Percentiles rank a stretch among this genome's conserved stretches.
phyloP scores from a whole-genome alignment of 768 basidiomycete species.

The Boletus reticuloceps region DNA sequence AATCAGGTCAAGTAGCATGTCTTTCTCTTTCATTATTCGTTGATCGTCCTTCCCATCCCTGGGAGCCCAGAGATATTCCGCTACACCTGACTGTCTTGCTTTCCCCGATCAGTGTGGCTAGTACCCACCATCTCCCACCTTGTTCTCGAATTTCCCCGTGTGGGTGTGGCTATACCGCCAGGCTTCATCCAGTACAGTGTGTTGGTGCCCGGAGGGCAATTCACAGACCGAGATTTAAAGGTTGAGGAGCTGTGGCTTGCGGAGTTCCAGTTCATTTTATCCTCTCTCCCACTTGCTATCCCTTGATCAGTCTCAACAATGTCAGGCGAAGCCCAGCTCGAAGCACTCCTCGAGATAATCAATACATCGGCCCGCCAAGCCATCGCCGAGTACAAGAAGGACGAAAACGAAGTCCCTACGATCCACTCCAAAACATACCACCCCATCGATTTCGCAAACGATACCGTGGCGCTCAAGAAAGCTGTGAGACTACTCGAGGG shows the following conservation, averaged over 20 bases:
- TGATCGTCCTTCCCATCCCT: conserved; percentile 2
- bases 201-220: no score
- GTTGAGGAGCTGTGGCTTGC: background rate
- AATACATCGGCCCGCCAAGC: conserved; percentile 26
- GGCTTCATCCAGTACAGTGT: no score
- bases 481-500: conserved; percentile 27
- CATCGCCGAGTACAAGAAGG: conserved; percentile 26
- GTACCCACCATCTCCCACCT: no score
- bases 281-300: background rate
- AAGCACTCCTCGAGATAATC: conserved; percentile 32
- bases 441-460: conserved; percentile 20
- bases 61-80: conserved; percentile 1
- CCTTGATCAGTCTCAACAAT: background rate
- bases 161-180: background rate
- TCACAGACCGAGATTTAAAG: conserved; percentile 2
- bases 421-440: conserved; percentile 21
- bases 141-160: background rate
- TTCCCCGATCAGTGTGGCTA: no score
- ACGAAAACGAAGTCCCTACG: conserved; percentile 21
- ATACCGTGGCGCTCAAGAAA: conserved; percentile 23
- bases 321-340: conserved; percentile 28
- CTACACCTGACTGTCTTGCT: no score
- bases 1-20: no score
- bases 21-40: no score
- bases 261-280: background rate